phyloP scores from a whole-genome alignment of 2,329 filamentous ascomycete species.

The Byssoonygena ceratinophila region DNA sequence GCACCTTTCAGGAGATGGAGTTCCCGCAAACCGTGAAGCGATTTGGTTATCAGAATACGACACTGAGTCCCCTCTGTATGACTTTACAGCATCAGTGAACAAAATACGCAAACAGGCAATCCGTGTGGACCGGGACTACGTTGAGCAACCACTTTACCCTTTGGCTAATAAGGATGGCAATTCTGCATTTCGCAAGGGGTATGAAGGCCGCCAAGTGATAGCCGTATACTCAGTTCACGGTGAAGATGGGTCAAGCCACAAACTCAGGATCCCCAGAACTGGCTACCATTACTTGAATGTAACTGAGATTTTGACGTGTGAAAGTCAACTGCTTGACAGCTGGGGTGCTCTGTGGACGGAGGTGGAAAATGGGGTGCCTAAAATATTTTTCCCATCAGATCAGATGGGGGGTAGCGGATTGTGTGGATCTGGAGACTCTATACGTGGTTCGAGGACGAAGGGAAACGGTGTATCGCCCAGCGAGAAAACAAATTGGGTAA shows the following conservation, averaged over 20 bases:
- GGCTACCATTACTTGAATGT: conserved; percentile 28
- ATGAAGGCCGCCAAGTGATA: conserved; percentile 22
- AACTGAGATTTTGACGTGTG: conserved; percentile 33
- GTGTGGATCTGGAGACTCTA: conserved; percentile 15
- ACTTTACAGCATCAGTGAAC: conserved; percentile 41
- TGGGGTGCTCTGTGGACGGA: conserved; percentile 18
- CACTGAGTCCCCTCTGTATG: conserved; percentile 41
- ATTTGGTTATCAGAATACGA: conserved; percentile 47
- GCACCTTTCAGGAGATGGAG: conserved; percentile 42
- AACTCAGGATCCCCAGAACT: conserved; percentile 39
- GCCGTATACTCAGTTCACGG: conserved; percentile 39
- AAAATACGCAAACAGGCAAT: conserved; percentile 41
- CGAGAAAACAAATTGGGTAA: not conserved
- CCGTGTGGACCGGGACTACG: conserved; percentile 29
- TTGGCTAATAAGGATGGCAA: conserved; percentile 38
- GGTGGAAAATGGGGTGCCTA: conserved; percentile 20
- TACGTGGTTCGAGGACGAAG: not conserved
- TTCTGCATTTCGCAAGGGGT: conserved; percentile 37
- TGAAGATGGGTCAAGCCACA: conserved; percentile 31
- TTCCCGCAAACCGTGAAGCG: conserved; percentile 46
- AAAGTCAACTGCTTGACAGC: conserved; percentile 17
- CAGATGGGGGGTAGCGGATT: conserved; percentile 20
- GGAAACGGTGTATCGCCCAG: not conserved
- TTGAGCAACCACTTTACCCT: conserved; percentile 33
- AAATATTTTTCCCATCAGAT: conserved; percentile 20